These are phyloP conservation scores for Leccinum arenicola DNA, from an alignment of 768 basidiomycete genomes.

Conservation along the genomic window DNA sequence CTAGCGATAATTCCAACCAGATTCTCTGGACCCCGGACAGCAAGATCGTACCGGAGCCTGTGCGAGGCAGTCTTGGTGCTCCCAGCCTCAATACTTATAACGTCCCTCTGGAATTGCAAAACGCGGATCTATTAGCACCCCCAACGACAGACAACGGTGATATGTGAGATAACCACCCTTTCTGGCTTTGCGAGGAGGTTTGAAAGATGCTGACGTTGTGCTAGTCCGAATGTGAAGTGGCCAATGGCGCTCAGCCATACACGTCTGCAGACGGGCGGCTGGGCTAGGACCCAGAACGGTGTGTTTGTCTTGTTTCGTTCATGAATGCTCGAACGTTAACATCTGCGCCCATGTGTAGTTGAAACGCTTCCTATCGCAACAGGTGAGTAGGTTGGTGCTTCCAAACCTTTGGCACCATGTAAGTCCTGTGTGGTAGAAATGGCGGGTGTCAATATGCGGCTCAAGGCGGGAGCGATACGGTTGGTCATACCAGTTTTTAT, in stretches of 20 bases:
- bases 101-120: constrained; percentile 48
- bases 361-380: constrained; percentile 37
- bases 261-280: constrained; percentile 54
- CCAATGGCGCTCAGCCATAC: constrained; percentile 55
- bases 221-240: constrained; percentile 52
- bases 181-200: background rate
- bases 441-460: constrained; percentile 36
- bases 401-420: background rate
- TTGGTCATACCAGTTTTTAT: background rate
- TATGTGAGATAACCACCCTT: constrained; percentile 32
- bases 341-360: constrained; percentile 19
- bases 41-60: constrained; percentile 34
- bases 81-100: constrained; percentile 55
- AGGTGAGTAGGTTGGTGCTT: constrained; percentile 18
- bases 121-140: constrained; percentile 54
- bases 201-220: background rate
- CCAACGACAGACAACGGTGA: constrained; percentile 58
- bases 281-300: constrained; percentile 60
- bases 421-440: constrained; percentile 3
- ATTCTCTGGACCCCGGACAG: constrained; percentile 35
- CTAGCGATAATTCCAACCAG: constrained; percentile 41
- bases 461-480: constrained; percentile 38
- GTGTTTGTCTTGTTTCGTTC: constrained; percentile 3
- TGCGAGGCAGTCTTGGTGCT: constrained; percentile 43
- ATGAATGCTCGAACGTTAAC: background rate